Conservation (phyloP, 179 eudicot genomes). For the Nepenthes alata region DNA sequence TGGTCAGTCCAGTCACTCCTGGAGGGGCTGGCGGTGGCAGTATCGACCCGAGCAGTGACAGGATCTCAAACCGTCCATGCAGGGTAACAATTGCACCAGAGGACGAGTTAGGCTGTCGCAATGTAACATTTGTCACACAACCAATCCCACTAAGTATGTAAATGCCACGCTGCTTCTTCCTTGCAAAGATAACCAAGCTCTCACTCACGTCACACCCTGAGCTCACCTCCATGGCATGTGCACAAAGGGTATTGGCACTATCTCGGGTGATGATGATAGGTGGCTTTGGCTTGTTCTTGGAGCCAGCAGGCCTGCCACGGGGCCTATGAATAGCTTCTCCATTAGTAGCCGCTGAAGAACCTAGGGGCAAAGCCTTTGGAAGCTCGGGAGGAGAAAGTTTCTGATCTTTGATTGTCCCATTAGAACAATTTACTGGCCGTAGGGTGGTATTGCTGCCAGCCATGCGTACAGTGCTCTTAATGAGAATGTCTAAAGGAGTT, state of each 20-base stretch:
- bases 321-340: slow-evolving; percentile 26
- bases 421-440: slow-evolving; percentile 13
- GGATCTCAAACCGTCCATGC: slow-evolving; percentile 31
- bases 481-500: background rate
- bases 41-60: slow-evolving; percentile 29
- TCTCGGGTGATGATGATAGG: slow-evolving; percentile 31
- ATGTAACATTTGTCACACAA: slow-evolving; percentile 28
- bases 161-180: slow-evolving; percentile 26
- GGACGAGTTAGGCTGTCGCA: slow-evolving; percentile 23
- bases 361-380: slow-evolving; percentile 5
- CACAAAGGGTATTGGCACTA: slow-evolving; percentile 22
- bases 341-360: background rate
- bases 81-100: slow-evolving; percentile 24
- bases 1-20: slow-evolving; percentile 26
- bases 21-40: slow-evolving; percentile 32
- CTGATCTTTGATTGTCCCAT: slow-evolving; percentile 18
- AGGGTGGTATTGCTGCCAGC: slow-evolving; percentile 25
- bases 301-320: slow-evolving; percentile 31
- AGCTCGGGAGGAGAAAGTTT: slow-evolving; percentile 10
- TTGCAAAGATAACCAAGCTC: slow-evolving; percentile 19
- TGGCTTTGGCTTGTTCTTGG: slow-evolving; percentile 36
- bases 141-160: slow-evolving; percentile 30
- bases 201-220: slow-evolving; percentile 23
- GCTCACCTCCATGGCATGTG: slow-evolving; percentile 25
- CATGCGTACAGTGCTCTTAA: slow-evolving; percentile 9